These are phyloP conservation scores for Axilococcus clingmanii DNA, from an alignment of 139 green algal genomes.

Conservation along the genomic window DNA sequence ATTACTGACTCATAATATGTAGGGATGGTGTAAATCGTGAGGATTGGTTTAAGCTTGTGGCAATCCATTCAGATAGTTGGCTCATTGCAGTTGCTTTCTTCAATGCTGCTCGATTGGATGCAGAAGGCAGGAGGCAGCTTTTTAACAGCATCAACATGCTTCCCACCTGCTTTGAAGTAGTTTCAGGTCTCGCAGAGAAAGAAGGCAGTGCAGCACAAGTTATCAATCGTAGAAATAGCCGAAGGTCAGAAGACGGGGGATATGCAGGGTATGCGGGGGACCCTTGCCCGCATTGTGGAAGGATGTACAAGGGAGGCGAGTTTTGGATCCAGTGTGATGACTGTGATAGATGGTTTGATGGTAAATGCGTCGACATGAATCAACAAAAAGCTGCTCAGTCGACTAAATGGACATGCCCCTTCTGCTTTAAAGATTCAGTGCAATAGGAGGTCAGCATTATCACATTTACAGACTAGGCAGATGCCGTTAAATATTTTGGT, in stretches of 20 bases:
- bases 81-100: slow-evolving; percentile 93
- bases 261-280: not conserved
- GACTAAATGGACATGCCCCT: slow-evolving; percentile 21
- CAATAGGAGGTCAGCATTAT: too few species aligned
- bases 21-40: slow-evolving; percentile 58
- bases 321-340: slow-evolving; percentile 30
- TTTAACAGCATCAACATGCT: slow-evolving; percentile 78
- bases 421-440: too few species aligned
- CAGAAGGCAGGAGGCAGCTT: slow-evolving; percentile 34
- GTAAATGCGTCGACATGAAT: slow-evolving; percentile 27
- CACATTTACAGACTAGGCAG: too few species aligned
- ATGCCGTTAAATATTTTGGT: too few species aligned
- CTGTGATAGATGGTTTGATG: slow-evolving; percentile 29
- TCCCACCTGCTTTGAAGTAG: slow-evolving; percentile 78
- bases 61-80: slow-evolving; percentile 94
- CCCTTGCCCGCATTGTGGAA: slow-evolving; percentile 17
- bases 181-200: slow-evolving; percentile 35
- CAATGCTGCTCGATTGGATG: slow-evolving; percentile 77
- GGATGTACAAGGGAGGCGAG: slow-evolving; percentile 15
- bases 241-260: not conserved
- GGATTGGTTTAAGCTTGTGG: slow-evolving; percentile 92
- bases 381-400: slow-evolving; percentile 4
- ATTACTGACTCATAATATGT: too few species aligned
- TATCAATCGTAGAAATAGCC: not conserved
- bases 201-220: slow-evolving; percentile 1